phyloP scores from a whole-genome alignment of 345 rosid species.

The Eucalyptus regnans region DNA sequence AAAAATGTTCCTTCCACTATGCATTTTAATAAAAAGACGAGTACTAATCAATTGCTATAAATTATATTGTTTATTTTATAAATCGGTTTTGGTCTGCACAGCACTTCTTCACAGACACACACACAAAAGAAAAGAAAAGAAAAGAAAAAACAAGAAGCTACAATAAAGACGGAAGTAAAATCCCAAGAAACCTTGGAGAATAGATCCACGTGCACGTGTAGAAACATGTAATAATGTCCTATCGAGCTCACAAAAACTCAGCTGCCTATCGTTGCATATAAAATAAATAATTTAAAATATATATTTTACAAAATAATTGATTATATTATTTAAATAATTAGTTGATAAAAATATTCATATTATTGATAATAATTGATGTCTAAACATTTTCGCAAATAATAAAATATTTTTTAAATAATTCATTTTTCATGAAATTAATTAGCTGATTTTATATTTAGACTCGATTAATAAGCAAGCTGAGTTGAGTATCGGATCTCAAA shows the following conservation, averaged over 20 bases:
- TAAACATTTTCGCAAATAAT: too few species aligned
- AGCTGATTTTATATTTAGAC: background rate
- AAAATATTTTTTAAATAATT: too few species aligned
- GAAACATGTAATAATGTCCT: background rate
- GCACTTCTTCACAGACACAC: background rate
- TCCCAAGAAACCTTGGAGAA: background rate
- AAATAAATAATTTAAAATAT: too few species aligned
- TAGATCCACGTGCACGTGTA: background rate
- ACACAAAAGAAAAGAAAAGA: accelerated
- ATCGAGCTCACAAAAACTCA: background rate
- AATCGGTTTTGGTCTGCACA: background rate
- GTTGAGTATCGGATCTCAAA: background rate
- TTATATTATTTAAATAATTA: too few species aligned
- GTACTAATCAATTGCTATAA: background rate
- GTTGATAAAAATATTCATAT: too few species aligned
- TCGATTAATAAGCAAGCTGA: background rate
- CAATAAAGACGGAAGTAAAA: background rate
- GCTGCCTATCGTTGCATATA: too few species aligned
- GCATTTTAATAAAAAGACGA: background rate
- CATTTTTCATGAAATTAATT: background rate
- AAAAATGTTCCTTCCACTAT: background rate
- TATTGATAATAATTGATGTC: too few species aligned
- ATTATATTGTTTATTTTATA: too few species aligned
- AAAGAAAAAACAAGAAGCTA: accelerated
- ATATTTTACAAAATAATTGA: too few species aligned